Conservation (phyloP, 495 filamentous ascomycete genomes). For the Penicillium roqueforti region DNA sequence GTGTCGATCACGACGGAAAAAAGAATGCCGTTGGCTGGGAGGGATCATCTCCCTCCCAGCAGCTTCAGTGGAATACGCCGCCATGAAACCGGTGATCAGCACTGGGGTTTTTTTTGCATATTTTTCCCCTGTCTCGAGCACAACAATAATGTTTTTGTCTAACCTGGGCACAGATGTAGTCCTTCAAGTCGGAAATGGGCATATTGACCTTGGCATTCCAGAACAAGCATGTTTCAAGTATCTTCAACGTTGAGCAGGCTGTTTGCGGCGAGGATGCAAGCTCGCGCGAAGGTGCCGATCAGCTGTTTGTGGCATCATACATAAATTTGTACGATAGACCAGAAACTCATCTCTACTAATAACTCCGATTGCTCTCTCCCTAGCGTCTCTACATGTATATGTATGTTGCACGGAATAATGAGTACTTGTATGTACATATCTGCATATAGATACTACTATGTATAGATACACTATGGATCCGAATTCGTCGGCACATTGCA, state of each 20-base stretch:
- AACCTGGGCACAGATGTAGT: neutral
- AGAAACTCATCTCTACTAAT: neutral
- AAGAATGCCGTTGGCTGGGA: constrained; percentile 12
- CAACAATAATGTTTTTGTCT: constrained; percentile 1
- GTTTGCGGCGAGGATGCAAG: constrained; percentile 11
- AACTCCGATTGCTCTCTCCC: neutral
- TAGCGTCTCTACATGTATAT: neutral
- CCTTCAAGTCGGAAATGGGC: neutral
- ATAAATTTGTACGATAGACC: neutral
- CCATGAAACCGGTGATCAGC: constrained; percentile 13
- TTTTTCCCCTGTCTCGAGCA: neutral
- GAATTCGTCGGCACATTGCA: constrained; percentile 4
- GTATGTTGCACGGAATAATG: neutral
- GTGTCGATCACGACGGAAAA: constrained; percentile 14
- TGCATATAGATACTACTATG: neutral
- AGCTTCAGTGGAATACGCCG: neutral
- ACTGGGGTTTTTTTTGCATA: neutral
- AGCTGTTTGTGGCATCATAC: constrained; percentile 7
- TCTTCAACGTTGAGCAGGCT: neutral
- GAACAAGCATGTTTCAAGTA: neutral
- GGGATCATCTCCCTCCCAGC: constrained; percentile 9
- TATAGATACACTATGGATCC: neutral
- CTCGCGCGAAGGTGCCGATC: constrained; percentile 2
- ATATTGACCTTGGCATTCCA: neutral
- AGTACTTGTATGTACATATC: neutral